These are phyloP conservation scores for Xylariaceae sp. DNA, from an alignment of 2,329 filamentous ascomycete species.

Conservation along the genomic window DNA sequence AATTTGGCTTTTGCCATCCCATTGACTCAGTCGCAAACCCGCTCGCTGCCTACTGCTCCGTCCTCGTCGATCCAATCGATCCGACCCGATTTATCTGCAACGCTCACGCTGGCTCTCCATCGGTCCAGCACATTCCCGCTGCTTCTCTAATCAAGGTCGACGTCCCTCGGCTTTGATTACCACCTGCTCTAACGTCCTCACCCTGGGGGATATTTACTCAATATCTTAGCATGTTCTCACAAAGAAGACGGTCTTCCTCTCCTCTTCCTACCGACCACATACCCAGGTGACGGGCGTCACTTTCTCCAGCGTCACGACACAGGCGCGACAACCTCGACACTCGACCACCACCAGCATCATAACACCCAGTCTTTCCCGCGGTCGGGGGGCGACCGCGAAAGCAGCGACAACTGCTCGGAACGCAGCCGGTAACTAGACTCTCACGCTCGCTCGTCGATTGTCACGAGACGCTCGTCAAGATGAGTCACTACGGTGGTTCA, in stretches of 20 bases:
- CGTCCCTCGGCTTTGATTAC: conserved; percentile 38
- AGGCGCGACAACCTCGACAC: conserved; percentile 37
- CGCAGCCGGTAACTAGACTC: conserved; percentile 22
- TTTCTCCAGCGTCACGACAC: conserved; percentile 46
- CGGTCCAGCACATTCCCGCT: conserved; percentile 40
- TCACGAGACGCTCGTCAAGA: conserved; percentile 33
- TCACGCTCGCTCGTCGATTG: conserved; percentile 21
- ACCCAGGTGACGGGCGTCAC: conserved; percentile 58
- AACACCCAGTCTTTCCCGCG: conserved; percentile 7
- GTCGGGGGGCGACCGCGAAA: conserved; percentile 20
- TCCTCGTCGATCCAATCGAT: conserved; percentile 10
- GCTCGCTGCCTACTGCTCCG: conserved; percentile 9
- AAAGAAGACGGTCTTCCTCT: conserved; percentile 52
- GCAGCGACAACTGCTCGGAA: background rate
- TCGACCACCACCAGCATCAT: conserved; percentile 13
- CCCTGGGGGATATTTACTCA: conserved; percentile 38
- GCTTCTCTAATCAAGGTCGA: conserved; percentile 33
- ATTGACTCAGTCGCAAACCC: conserved; percentile 22
- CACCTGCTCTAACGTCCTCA: conserved; percentile 24
- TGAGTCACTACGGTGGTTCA: conserved; percentile 40
- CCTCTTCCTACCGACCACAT: conserved; percentile 59
- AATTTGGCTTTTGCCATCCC: conserved; percentile 33
- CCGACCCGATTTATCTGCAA: conserved; percentile 1
- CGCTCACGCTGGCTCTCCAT: conserved; percentile 34
- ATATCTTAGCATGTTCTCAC: conserved; percentile 55